These are phyloP conservation scores for Trypanosoma brucei DNA, from an alignment of 208 protist genomes.

Conservation along the genomic window DNA sequence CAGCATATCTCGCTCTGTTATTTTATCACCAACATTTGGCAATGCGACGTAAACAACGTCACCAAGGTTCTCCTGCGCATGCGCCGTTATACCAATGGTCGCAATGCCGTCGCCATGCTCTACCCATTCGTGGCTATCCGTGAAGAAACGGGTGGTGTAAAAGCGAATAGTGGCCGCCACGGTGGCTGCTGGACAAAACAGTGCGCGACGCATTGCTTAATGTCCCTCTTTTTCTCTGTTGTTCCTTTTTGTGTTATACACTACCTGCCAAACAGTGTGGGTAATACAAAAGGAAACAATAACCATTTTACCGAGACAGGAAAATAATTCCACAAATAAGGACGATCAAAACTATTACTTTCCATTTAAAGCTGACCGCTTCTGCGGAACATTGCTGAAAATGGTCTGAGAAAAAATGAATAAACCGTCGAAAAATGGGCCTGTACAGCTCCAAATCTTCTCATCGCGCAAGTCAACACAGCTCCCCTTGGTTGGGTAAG, in stretches of 20 bases:
- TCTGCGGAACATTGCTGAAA: too few species aligned
- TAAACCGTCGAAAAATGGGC: too few species aligned
- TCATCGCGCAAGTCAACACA: too few species aligned
- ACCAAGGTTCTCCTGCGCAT: slow-evolving; percentile 88
- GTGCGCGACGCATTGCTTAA: slow-evolving; percentile 46
- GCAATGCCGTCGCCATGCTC: slow-evolving; percentile 51
- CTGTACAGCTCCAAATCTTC: too few species aligned
- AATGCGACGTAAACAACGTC: slow-evolving; percentile 90
- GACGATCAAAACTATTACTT: too few species aligned
- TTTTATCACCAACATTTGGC: slow-evolving; percentile 78
- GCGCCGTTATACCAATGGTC: slow-evolving; percentile 82
- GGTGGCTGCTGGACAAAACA: slow-evolving; percentile 25
- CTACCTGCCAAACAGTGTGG: background rate
- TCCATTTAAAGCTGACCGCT: too few species aligned
- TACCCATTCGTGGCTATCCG: slow-evolving; percentile 90
- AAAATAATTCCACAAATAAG: too few species aligned
- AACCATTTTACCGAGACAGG: too few species aligned
- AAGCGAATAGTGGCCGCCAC: slow-evolving; percentile 35
- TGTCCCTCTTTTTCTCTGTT: slow-evolving; percentile 12
- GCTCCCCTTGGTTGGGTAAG: too few species aligned
- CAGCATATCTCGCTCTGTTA: slow-evolving; percentile 62
- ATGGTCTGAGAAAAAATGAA: too few species aligned
- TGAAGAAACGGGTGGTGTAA: slow-evolving; percentile 78
- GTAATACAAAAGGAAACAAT: too few species aligned
- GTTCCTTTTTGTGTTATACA: slow-evolving; percentile 3